A percentile compares a stretch with the other conserved stretches of the same genome.
Evolutionary conservation across 192 early-diverging fungal species (phyloP).

Genomic region (Pilaira anomala): DNA sequence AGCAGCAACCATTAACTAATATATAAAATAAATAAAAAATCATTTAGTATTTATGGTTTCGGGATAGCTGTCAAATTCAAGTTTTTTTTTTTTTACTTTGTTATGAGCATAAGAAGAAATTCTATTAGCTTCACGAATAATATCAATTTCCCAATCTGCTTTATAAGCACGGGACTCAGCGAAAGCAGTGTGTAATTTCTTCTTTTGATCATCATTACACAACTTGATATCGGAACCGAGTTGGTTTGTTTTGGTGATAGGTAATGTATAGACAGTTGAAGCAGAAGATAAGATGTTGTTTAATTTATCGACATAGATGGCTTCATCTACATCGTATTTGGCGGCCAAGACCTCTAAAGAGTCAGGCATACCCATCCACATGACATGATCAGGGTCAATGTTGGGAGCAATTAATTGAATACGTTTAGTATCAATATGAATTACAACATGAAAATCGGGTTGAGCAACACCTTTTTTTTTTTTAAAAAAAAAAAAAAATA

Average conservation of each 20-base stretch:
- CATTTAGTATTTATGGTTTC: background rate
- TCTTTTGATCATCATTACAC: slow-evolving; percentile 16
- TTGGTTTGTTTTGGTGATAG: slow-evolving; percentile 8
- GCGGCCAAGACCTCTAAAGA: slow-evolving; percentile 50
- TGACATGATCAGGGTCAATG: slow-evolving; percentile 57
- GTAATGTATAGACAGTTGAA: slow-evolving; percentile 41
- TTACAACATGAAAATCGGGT: slow-evolving; percentile 66
- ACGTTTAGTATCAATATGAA: slow-evolving; percentile 60
- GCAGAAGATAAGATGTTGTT: slow-evolving; percentile 44
- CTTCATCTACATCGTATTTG: slow-evolving; percentile 69
- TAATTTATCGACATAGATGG: slow-evolving; percentile 59
- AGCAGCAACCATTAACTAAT: slow-evolving; percentile 64
- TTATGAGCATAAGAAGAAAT: slow-evolving; percentile 79
- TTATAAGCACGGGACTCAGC: slow-evolving; percentile 81
- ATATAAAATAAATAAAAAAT: slow-evolving; percentile 10
- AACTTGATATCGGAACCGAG: slow-evolving; percentile 33
- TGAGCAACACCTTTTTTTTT: slow-evolving; percentile 72
- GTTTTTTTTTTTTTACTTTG: slow-evolving; percentile 18
- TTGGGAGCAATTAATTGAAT: slow-evolving; percentile 70
- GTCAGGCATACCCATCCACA: slow-evolving; percentile 79
- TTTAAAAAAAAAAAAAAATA: background rate
- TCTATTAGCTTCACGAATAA: slow-evolving; percentile 74
- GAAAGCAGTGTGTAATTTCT: slow-evolving; percentile 57
- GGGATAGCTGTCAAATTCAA: background rate
- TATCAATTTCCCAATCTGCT: slow-evolving; percentile 66